Percentiles rank a stretch among this genome's conserved stretches.
These are phyloP conservation scores for Agrocybe pediades DNA, from an alignment of 768 basidiomycete species.

Conservation along the genomic window DNA sequence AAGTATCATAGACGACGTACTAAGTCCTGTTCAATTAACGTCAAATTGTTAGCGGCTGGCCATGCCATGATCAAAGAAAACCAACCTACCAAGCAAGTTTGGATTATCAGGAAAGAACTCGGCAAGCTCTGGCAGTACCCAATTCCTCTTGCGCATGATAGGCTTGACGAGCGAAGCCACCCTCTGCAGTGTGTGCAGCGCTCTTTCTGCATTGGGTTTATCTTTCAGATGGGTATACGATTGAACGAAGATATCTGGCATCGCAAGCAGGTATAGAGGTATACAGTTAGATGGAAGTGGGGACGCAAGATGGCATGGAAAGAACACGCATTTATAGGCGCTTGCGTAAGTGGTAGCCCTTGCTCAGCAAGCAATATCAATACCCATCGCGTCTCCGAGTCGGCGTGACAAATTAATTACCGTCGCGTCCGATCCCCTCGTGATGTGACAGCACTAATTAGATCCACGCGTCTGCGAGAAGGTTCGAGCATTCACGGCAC, in stretches of 20 bases:
- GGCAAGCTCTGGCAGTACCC: constrained; percentile 78
- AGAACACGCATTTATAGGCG: constrained; percentile 9
- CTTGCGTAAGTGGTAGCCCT: constrained; percentile 22
- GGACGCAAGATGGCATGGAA: neutral
- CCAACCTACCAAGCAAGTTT: constrained; percentile 65
- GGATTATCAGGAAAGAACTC: constrained; percentile 85
- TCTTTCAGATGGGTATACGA: constrained; percentile 74
- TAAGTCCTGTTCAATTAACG: constrained; percentile 29
- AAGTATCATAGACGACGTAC: constrained; percentile 22
- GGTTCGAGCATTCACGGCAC: too few species aligned
- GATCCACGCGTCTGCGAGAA: constrained; percentile 12
- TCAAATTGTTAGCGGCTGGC: neutral
- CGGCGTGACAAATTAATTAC: constrained; percentile 15
- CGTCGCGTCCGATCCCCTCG: constrained; percentile 12
- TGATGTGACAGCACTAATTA: constrained; percentile 6
- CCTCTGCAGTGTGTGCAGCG: constrained; percentile 66
- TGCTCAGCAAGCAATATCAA: constrained; percentile 1
- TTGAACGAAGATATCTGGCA: constrained; percentile 62
- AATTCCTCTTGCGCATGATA: constrained; percentile 85
- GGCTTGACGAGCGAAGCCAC: constrained; percentile 86
- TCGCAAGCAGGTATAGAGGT: constrained; percentile 19
- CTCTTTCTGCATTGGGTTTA: constrained; percentile 65
- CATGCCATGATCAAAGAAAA: constrained; percentile 5
- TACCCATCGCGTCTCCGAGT: constrained; percentile 1
- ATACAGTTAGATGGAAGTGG: constrained; percentile 1